phyloP scores from a whole-genome alignment of 2,329 filamentous ascomycete species.

The Colletotrichum tamarilloi region DNA sequence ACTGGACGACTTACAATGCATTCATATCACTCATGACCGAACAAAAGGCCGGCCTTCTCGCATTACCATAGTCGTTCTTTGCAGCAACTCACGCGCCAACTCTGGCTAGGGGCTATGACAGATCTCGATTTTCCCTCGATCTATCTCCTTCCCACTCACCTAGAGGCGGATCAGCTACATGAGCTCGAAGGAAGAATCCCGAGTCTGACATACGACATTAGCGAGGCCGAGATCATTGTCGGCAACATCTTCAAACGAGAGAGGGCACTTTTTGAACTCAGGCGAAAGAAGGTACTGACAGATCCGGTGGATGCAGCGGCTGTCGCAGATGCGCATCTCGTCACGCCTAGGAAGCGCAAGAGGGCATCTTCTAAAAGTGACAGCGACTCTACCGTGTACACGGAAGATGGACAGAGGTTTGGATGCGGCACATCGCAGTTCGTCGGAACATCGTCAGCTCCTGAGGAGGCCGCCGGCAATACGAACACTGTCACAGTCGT shows the following conservation, averaged over 20 bases:
- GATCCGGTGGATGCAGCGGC: constrained; percentile 53
- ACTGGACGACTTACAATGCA: neutral
- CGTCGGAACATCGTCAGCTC: neutral
- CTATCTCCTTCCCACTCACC: constrained; percentile 78
- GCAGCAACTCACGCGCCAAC: neutral
- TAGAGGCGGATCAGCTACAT: constrained; percentile 72
- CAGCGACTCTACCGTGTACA: constrained; percentile 39
- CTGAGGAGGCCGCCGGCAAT: constrained; percentile 38
- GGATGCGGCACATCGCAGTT: neutral
- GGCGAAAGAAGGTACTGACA: constrained; percentile 71
- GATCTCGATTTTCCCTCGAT: constrained; percentile 68
- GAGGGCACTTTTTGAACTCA: constrained; percentile 82
- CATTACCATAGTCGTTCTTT: neutral
- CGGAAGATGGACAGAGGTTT: neutral
- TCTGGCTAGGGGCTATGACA: neutral
- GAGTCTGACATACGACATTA: constrained; percentile 75
- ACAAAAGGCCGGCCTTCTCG: neutral
- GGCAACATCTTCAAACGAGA: constrained; percentile 77
- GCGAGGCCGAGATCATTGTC: constrained; percentile 79
- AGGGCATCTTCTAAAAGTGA: constrained; percentile 35
- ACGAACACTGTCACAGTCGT: constrained; percentile 59
- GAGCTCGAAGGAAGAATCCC: constrained; percentile 73
- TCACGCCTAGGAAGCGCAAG: neutral
- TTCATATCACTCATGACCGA: neutral
- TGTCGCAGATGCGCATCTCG: neutral